A percentile compares a stretch with the other conserved stretches of the same genome.
Conservation (phyloP, 225 moss, liverwort and hornwort species). For the Thuidium tamariscinum region DNA sequence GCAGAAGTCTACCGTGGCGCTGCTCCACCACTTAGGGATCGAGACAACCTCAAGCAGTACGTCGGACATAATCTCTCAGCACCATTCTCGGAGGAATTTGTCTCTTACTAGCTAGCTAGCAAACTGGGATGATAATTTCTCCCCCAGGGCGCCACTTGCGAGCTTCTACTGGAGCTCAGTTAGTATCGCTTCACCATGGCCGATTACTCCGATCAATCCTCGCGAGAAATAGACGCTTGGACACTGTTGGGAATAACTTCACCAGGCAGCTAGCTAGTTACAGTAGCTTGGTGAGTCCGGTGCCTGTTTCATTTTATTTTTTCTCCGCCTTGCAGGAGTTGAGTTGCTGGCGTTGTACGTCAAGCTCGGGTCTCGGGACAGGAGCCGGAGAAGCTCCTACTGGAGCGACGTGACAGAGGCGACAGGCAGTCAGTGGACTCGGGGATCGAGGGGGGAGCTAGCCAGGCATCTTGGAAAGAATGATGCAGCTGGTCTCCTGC, state of each 20-base stretch:
- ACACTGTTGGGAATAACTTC: neutral
- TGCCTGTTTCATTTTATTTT: neutral
- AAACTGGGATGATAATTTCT: neutral
- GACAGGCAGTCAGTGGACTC: constrained; percentile 26
- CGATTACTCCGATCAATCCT: neutral
- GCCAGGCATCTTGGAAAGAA: constrained; percentile 26
- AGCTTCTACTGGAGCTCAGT: neutral
- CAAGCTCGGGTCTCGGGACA: neutral
- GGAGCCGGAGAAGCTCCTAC: neutral
- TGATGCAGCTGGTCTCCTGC: constrained; percentile 56
- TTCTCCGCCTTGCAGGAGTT: constrained; percentile 5
- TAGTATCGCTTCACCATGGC: neutral
- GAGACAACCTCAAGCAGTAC: neutral
- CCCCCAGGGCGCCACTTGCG: neutral
- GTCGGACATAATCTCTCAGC: neutral
- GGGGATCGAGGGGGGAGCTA: constrained; percentile 1
- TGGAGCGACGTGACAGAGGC: neutral
- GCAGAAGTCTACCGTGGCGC: neutral
- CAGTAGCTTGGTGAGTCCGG: neutral
- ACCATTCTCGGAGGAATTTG: neutral
- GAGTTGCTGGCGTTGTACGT: neutral
- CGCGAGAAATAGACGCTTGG: neutral
- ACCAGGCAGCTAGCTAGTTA: neutral
- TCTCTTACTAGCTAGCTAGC: neutral
- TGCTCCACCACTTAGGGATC: neutral